These are phyloP conservation scores for Phytophthora melonis DNA, from an alignment of 352 stramenopile genomes.

Conservation along the genomic window DNA sequence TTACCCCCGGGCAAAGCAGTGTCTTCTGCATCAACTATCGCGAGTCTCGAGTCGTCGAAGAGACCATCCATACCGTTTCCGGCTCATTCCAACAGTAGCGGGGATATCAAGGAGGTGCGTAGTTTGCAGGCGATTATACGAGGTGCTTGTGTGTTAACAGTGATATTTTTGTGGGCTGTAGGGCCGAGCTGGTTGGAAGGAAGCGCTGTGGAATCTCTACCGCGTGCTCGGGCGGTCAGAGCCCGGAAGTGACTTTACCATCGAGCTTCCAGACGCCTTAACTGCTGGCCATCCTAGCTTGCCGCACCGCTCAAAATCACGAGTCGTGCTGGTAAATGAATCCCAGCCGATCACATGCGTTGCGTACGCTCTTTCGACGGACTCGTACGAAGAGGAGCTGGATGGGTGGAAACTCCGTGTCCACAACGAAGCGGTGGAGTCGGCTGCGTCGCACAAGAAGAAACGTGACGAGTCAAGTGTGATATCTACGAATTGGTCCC, in stretches of 20 bases:
- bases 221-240: conserved; percentile 65
- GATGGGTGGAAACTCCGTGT: conserved; percentile 70
- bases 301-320: conserved; percentile 87
- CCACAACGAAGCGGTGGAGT: conserved; percentile 55
- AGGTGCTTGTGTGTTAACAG: neutral
- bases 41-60: conserved; percentile 31
- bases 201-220: conserved; percentile 77
- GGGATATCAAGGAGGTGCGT: conserved; percentile 55
- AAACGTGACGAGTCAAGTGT: conserved; percentile 23
- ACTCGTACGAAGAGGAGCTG: conserved; percentile 86
- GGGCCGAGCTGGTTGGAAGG: conserved; percentile 59
- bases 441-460: conserved; percentile 29
- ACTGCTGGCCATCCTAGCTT: conserved; percentile 90
- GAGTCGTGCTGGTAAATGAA: conserved; percentile 94
- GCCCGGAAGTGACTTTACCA: conserved; percentile 75
- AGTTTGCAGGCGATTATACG: neutral
- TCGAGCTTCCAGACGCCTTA: conserved; percentile 70
- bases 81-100: conserved; percentile 16
- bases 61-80: conserved; percentile 28
- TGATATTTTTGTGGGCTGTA: conserved; percentile 9
- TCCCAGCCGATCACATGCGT: conserved; percentile 94
- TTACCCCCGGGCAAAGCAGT: conserved; percentile 28
- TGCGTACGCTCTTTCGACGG: conserved; percentile 94
- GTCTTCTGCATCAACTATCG: conserved; percentile 42
- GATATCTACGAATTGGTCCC: conserved; percentile 76